Base-by-base conservation (phyloP, 2,329 filamentous ascomycete genomes). In the Bipolaris sorokiniana region DNA sequence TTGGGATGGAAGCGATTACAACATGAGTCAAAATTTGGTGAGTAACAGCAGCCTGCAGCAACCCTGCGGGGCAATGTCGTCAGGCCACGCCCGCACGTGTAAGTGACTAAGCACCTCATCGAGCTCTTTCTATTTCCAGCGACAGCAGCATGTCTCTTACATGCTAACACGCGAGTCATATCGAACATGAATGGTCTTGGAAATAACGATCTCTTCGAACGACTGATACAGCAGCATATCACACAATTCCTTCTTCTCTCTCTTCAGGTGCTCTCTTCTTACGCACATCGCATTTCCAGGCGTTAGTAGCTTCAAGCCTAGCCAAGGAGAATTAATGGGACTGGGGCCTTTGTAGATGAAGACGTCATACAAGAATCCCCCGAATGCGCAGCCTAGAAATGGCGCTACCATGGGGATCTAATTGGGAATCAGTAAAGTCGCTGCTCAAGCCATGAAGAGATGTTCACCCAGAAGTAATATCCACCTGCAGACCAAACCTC, bases 381-480 rank as follows among this genome's bases (percentile, higher is more conserved):
- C 69, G 53, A 73, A 73, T 3, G 62, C 58, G 50, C 71, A 72
- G 1, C 89, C 89, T 9, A 84, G 72, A 69, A 91, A 90, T 0
- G 89, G 89, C 2, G 87, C 83, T 3, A 92, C 85, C 80, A 92
- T 89, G 0, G 89, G 89, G 18, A 91, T 84, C 87, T 88, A 42
- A 5, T 56, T 16, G 11, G 3, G 10, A 9, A 7, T 62, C 31
- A 63, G 51, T n/a, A 37, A 33, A 22, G 13, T 15, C 16, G 5
- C 16, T 0, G 9, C 0, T 3, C 3, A 3, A 9, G 10, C 28
- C 2, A 9, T 36, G 4, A 20, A 18, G 16, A 22, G 15, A 40
- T 31, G 16, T 79, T 63, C 77, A 88, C 85, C 88, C 88, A 91
- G 70, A 91, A 91, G 69, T 90, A 92, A 69, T 90, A 89, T 11